phyloP scores from a whole-genome alignment of 2,329 filamentous ascomycete genomes.

The Grosmannia huntii region DNA sequence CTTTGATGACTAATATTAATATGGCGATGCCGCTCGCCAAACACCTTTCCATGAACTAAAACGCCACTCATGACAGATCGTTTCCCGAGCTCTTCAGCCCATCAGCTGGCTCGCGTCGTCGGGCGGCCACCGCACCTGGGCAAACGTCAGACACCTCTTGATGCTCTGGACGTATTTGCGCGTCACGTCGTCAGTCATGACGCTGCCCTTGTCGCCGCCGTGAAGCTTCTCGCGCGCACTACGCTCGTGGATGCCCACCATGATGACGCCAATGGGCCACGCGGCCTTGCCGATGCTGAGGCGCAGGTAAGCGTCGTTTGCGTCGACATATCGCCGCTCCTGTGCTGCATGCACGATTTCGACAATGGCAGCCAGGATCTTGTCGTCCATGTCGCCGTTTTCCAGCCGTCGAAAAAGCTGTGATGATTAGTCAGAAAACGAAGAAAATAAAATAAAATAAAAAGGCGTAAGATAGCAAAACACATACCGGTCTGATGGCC shows the following conservation, averaged over 20 bases:
- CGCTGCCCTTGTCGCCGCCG: conserved; percentile 76
- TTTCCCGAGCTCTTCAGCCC: conserved; percentile 42
- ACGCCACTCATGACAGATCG: not conserved
- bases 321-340: conserved; percentile 83
- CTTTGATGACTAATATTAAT: too few relatives aligned
- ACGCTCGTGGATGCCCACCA: conserved; percentile 98
- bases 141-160: conserved; percentile 91
- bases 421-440: not conserved
- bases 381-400: conserved; percentile 63
- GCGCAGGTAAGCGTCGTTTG: conserved; percentile 86
- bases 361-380: conserved; percentile 67
- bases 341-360: conserved; percentile 90
- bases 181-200: conserved; percentile 93
- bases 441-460: not conserved
- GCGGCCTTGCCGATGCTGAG: conserved; percentile 93
- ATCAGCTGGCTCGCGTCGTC: conserved; percentile 88
- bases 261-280: conserved; percentile 98
- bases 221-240: conserved; percentile 92
- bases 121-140: conserved; percentile 91
- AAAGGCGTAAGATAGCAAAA: not conserved
- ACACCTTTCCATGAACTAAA: not conserved
- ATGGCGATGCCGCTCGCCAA: not conserved
- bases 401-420: conserved; percentile 81
- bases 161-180: conserved; percentile 96
- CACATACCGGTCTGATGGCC: conserved; percentile 62